Evolutionary conservation across 2,329 filamentous ascomycete species (phyloP), one percentile per base, ranked within the genome.

Genomic region (Sporothrix dimorphospora): DNA sequence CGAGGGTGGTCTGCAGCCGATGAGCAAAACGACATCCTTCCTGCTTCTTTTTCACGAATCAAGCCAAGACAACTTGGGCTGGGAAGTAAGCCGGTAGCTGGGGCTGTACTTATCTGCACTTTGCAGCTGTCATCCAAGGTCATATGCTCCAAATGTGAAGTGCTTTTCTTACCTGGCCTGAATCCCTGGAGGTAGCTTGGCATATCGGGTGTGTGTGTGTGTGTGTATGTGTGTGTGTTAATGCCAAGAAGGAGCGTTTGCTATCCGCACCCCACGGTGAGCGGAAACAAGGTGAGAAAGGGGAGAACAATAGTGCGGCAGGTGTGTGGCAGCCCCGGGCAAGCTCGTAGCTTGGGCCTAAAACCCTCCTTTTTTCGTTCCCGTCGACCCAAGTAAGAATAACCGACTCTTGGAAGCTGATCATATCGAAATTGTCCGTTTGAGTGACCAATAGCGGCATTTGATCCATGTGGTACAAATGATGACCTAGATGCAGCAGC

Each of bases 251-350:
- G n/a, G 19, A 42, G n/a, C 30, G n/a, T 24, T 24, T 40, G 19
- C 57, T 63, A 63, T 24, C 57, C 34, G 7, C 57, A 63, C 57
- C 57, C 57, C 57, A 63, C 57, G 57, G 57, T 63, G 57, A 63
- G 57, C 30, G 19, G 27, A 4, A 16, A 42, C 34, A 63, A 24
- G 57, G 59, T 65, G 38, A 45, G n/a, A 45, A 27, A 38, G 16
- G 5, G 21, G 12, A 12, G 21, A 42, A 21, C 14, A 16, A 63
- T 8, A 45, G n/a, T 6, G 38, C 38, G 34, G 38, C 7, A 42
- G 59, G 34, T 24, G 59, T 42, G 38, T 21, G 11, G 38, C 1
- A 42, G 59, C 34, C 42, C 16, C 30, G 8, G 8, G 16, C 30
- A 59, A 61, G 30, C 57, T 61, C 9, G 57, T 40, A 42, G 57